Conservation (phyloP, 2,329 filamentous ascomycete genomes). For the Colletotrichum chrysophilum region DNA sequence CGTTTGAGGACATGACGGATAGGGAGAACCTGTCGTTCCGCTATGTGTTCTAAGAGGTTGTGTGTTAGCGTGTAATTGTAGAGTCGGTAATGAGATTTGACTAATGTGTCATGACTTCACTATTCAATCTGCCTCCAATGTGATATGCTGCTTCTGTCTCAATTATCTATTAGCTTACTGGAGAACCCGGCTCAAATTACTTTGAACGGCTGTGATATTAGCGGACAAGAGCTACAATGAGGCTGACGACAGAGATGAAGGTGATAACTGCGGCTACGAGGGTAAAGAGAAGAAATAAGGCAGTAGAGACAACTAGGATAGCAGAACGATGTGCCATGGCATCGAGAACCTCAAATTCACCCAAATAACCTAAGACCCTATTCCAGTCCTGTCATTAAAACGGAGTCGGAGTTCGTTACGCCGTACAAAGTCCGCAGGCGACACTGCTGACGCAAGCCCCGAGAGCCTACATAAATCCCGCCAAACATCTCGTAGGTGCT, state of each 20-base stretch:
- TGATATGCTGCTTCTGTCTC: background rate
- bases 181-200: accelerated
- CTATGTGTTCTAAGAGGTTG: conserved; percentile 52
- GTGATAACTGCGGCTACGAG: background rate
- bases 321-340: background rate
- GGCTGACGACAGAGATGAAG: background rate
- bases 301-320: background rate
- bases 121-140: accelerated
- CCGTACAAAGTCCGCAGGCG: background rate
- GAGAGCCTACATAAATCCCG: accelerated
- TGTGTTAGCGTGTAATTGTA: background rate
- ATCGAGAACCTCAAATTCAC: background rate
- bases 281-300: too few species aligned
- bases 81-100: background rate
- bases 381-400: background rate
- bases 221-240: background rate
- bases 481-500: background rate
- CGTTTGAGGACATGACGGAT: conserved; percentile 69
- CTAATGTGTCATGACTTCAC: background rate
- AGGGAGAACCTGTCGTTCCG: conserved; percentile 65
- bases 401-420: background rate
- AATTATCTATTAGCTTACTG: too few species aligned
- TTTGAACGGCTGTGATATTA: accelerated
- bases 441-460: background rate
- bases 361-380: too few species aligned